Base-by-base conservation (phyloP, 495 filamentous ascomycete species). In the Lasiosphaeria miniovina region DNA sequence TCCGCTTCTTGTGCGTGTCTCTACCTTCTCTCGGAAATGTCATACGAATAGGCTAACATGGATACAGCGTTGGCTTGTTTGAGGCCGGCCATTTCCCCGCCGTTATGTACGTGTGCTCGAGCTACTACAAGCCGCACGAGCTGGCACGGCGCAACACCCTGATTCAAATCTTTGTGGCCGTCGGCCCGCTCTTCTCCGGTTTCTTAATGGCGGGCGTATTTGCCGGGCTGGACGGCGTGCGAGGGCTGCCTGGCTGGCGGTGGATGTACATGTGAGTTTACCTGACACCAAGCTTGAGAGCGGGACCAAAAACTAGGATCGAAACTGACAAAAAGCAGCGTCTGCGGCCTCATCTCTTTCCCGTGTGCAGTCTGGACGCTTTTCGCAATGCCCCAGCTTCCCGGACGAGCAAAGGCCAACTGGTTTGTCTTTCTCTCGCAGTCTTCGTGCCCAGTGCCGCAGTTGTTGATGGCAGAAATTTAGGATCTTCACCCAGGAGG, bases 201-300 rank as follows among this genome's bases (percentile, higher is more conserved):
- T 79, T 80, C 52, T 72, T 85, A 38, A 79, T 83, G 62, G 78
- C 78, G 2, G 78, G 74, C 1, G 77, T 81, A 32, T 72, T 81
- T 54, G 68, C 71, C 15, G 74, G 68, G 36, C 66, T 84, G 52
- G 64, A 81, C 41, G 76, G 80, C 15, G 63, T 62, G 8, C 59
- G 60, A 12, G 81, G 81, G 0, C 54, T 84, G 1, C 68, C 75
- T 0, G 82, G 81, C 0, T 85, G 81, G 82, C 69, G 80, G 11
- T 84, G 82, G 82, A 69, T 84, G 11, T 84, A 83, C 32, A 59
- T 73, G 58, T 60, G 34, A 40, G 58, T 60, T 14, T 46, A 5
- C 5, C 43, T 46, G 43, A 46, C 12, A 5, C 12, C 38, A 7
- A 8, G 38, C 38, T 8, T 41, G 12, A 6, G 0, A 7, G 32